These are phyloP conservation scores for Emmonsiellopsis sp. DNA, from an alignment of 2,329 filamentous ascomycete species.

Conservation along the genomic window DNA sequence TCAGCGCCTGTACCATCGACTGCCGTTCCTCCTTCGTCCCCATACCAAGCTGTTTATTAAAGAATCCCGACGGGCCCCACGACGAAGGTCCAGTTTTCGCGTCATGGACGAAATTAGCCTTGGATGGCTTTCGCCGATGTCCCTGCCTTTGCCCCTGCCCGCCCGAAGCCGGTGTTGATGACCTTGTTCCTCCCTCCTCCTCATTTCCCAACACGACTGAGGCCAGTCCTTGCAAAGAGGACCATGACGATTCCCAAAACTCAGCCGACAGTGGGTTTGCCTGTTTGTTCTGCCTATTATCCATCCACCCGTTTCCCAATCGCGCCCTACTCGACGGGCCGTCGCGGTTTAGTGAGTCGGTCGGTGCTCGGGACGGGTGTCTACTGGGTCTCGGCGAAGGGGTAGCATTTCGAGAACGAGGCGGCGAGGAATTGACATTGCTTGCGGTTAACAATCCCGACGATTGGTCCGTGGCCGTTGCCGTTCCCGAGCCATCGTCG, in stretches of 20 bases:
- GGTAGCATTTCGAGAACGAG: slow-evolving; percentile 28
- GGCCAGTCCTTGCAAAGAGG: slow-evolving; percentile 40
- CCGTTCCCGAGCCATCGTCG: slow-evolving; percentile 8
- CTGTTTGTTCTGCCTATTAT: background rate
- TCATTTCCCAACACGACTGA: slow-evolving; percentile 39
- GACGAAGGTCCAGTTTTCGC: slow-evolving; percentile 5
- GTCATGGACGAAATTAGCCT: slow-evolving; percentile 16
- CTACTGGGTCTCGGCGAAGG: slow-evolving; percentile 30
- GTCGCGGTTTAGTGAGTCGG: background rate
- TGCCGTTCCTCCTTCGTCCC: slow-evolving; percentile 36
- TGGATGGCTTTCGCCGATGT: slow-evolving; percentile 28
- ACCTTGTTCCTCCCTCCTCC: slow-evolving; percentile 18
- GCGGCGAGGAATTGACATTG: slow-evolving; percentile 17
- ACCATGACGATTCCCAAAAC: slow-evolving; percentile 39
- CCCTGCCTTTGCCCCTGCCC: slow-evolving; percentile 23
- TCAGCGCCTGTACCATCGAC: slow-evolving; percentile 38
- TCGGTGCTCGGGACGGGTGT: slow-evolving; percentile 9
- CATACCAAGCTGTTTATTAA: slow-evolving; percentile 18
- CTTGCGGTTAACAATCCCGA: slow-evolving; percentile 14
- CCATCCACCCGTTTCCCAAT: background rate
- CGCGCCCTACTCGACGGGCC: background rate
- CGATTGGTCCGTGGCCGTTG: slow-evolving; percentile 10
- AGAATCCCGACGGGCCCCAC: slow-evolving; percentile 34
- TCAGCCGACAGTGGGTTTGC: slow-evolving; percentile 14
- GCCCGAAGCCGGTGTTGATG: slow-evolving; percentile 10